Evolutionary conservation across 352 stramenopile species (phyloP).

Genomic region (Stramenopiles sp.): DNA sequence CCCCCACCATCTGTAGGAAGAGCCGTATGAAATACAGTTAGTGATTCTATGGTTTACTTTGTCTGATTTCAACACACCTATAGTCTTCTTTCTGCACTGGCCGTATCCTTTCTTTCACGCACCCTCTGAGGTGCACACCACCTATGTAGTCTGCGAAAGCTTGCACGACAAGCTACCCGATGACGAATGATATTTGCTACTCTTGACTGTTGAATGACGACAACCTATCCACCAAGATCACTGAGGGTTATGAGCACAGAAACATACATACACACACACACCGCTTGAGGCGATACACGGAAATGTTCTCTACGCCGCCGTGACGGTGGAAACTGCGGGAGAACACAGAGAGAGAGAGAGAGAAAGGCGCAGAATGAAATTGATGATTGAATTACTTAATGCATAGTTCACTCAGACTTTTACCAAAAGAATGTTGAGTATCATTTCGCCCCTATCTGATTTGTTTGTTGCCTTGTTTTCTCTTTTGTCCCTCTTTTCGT

Average conservation of each 20-base stretch:
- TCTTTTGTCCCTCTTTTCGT: no score
- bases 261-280: not conserved
- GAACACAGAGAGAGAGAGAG: not conserved
- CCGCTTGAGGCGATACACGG: not conserved
- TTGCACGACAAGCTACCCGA: not conserved
- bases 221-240: conserved; percentile 5
- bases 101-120: not conserved
- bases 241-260: not conserved
- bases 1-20: not conserved
- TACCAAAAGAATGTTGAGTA: conserved; percentile 2
- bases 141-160: not conserved
- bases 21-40: not conserved
- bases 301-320: not conserved
- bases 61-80: not conserved
- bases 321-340: not conserved
- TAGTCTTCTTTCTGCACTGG: not conserved
- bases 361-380: conserved; percentile 3
- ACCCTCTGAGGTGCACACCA: not conserved
- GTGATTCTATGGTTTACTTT: not conserved
- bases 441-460: conserved; percentile 5
- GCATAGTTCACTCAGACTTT: conserved; percentile 4
- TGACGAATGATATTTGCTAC: conserved; percentile 9
- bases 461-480: no score
- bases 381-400: conserved; percentile 7
- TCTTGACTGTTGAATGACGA: not conserved